Conservation (phyloP, 768 basidiomycete genomes). For the Lactarius hengduanensis region DNA sequence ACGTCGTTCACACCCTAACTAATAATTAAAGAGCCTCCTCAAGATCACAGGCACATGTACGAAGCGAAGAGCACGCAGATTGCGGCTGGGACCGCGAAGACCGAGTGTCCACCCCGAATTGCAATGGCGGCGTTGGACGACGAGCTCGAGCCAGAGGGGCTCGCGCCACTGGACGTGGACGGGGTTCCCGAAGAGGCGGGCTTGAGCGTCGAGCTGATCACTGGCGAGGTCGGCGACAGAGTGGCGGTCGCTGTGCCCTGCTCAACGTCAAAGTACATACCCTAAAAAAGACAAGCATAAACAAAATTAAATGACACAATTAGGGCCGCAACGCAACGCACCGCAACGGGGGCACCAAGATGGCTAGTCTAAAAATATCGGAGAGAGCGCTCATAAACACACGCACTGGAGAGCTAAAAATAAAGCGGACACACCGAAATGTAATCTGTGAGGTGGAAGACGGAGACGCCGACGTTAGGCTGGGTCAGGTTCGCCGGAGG, state of each 20-base stretch:
- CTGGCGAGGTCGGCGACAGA: slow-evolving; percentile 59
- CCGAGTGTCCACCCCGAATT: not conserved
- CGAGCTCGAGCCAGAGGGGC: not conserved
- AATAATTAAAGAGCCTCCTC: not conserved
- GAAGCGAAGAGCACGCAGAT: slow-evolving; percentile 11
- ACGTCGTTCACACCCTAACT: not conserved
- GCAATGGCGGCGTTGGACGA: not conserved
- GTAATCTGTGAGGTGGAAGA: slow-evolving; percentile 59
- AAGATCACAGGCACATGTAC: slow-evolving; percentile 9
- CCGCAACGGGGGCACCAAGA: slow-evolving; percentile 61
- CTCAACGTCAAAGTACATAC: slow-evolving; percentile 71
- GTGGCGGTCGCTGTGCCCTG: slow-evolving; percentile 57
- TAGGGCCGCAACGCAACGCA: slow-evolving; percentile 39
- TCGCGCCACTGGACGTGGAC: slow-evolving; percentile 4
- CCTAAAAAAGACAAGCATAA: slow-evolving; percentile 40
- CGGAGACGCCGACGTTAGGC: slow-evolving; percentile 50
- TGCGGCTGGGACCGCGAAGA: slow-evolving; percentile 8
- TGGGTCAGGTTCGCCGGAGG: slow-evolving; percentile 56
- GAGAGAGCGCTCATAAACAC: not conserved
- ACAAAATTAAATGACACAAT: not conserved
- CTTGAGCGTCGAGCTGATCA: slow-evolving; percentile 59
- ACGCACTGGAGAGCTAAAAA: not conserved
- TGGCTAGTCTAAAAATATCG: slow-evolving; percentile 41
- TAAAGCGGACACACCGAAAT: slow-evolving; percentile 42
- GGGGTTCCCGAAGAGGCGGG: slow-evolving; percentile 14